These are phyloP conservation scores for Isatis tinctoria DNA, from an alignment of 345 rosid species.

Conservation along the genomic window DNA sequence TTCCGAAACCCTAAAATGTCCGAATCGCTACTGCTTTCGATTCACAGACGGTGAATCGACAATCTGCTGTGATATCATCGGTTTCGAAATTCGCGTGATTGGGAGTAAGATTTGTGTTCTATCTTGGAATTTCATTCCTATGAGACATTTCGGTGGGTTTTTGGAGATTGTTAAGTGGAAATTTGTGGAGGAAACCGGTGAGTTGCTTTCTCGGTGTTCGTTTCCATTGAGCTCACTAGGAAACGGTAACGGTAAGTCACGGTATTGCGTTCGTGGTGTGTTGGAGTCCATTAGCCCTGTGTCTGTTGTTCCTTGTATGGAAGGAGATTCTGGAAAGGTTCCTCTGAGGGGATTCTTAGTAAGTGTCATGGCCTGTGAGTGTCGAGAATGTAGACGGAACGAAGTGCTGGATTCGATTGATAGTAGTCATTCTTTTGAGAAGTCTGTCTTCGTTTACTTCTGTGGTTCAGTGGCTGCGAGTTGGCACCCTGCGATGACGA, in stretches of 20 bases:
- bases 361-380: conserved; percentile 50
- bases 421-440: conserved; percentile 39
- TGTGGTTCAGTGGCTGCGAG: conserved; percentile 45
- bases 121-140: conserved; percentile 78
- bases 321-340: conserved; percentile 31
- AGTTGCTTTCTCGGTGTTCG: conserved; percentile 27
- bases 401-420: conserved; percentile 1
- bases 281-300: conserved; percentile 67
- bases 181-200: conserved; percentile 23
- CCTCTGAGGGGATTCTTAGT: conserved; percentile 56
- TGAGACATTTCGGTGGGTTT: conserved; percentile 50
- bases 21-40: conserved; percentile 54
- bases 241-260: conserved; percentile 34
- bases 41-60: conserved; percentile 55
- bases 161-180: conserved; percentile 79
- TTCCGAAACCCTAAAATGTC: conserved; percentile 43
- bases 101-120: conserved; percentile 46
- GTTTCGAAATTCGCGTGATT: conserved; percentile 35
- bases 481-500: conserved; percentile 73
- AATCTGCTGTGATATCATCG: conserved; percentile 73
- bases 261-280: conserved; percentile 47
- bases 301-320: conserved; percentile 54
- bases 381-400: conserved; percentile 40
- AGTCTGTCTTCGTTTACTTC: conserved; percentile 53
- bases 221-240: conserved; percentile 34